phyloP scores from a whole-genome alignment of 768 basidiomycete species.

The Rhodotorula paludigena region DNA sequence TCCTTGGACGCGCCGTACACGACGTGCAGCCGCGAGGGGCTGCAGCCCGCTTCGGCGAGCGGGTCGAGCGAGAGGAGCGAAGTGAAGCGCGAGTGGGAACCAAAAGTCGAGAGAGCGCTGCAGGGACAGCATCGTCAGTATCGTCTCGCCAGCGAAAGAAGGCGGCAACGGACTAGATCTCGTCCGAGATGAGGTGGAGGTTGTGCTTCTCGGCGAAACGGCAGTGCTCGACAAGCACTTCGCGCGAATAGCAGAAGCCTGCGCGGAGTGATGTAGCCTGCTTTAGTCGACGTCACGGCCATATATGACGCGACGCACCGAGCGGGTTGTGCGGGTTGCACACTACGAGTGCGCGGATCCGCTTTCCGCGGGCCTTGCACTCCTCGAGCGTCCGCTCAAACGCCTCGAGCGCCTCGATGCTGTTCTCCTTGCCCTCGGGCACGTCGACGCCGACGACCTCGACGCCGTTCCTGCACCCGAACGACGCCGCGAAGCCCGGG shows the following conservation, averaged over 20 bases:
- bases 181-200: slow-evolving; percentile 38
- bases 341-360: slow-evolving; percentile 35
- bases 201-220: slow-evolving; percentile 40
- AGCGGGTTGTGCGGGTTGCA: slow-evolving; percentile 43
- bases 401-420: slow-evolving; percentile 18
- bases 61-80: slow-evolving; percentile 43
- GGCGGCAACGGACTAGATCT: slow-evolving; percentile 32
- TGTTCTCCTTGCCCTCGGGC: slow-evolving; percentile 18
- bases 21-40: slow-evolving; percentile 35
- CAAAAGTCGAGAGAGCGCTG: slow-evolving; percentile 35
- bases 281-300: background rate
- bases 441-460: slow-evolving; percentile 35
- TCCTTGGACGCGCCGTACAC: slow-evolving; percentile 41
- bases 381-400: slow-evolving; percentile 15
- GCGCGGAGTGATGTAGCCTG: background rate
- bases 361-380: slow-evolving; percentile 3
- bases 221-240: slow-evolving; percentile 38
- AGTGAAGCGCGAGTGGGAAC: slow-evolving; percentile 26
- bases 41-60: slow-evolving; percentile 36
- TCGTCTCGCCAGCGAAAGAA: background rate
- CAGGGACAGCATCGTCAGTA: background rate
- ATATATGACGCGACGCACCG: slow-evolving; percentile 6
- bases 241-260: slow-evolving; percentile 42
- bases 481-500: slow-evolving; percentile 36
- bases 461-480: slow-evolving; percentile 29